These are phyloP conservation scores for Capronia epimyces DNA, from an alignment of 2,329 filamentous ascomycete species.

Conservation along the genomic window DNA sequence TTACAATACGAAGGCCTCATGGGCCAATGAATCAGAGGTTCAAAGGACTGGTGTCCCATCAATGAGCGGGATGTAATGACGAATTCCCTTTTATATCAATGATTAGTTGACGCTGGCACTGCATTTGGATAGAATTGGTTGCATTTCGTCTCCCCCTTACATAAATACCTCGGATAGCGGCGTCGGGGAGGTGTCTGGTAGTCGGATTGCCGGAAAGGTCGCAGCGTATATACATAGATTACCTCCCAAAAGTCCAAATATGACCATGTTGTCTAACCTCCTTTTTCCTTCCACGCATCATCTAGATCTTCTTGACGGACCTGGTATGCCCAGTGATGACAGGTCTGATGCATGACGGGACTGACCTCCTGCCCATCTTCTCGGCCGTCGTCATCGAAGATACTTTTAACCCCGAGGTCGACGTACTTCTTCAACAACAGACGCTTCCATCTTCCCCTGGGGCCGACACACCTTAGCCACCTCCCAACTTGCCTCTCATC, in stretches of 20 bases:
- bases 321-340: conserved; percentile 53
- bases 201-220: not conserved
- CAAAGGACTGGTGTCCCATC: not conserved
- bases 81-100: not conserved
- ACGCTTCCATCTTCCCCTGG: conserved; percentile 47
- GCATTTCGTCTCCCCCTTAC: no score
- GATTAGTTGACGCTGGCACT: no score
- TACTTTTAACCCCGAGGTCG: conserved; percentile 43
- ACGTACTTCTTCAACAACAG: conserved; percentile 51
- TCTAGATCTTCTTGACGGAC: conserved; percentile 48
- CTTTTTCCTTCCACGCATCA: conserved; percentile 39
- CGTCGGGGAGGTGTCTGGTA: not conserved
- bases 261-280: not conserved
- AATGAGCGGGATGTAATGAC: conserved; percentile 1
- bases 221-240: not conserved
- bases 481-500: conserved; percentile 49
- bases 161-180: not conserved
- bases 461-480: conserved; percentile 51
- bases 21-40: no score
- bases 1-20: not conserved
- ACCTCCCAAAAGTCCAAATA: not conserved
- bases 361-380: conserved; percentile 37
- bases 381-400: conserved; percentile 37
- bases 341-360: conserved; percentile 54
- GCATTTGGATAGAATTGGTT: no score